Evolutionary conservation across 179 eudicot species (phyloP), one percentile per base, ranked within the genome.

Genomic region (Sideroxylon spinosum): DNA sequence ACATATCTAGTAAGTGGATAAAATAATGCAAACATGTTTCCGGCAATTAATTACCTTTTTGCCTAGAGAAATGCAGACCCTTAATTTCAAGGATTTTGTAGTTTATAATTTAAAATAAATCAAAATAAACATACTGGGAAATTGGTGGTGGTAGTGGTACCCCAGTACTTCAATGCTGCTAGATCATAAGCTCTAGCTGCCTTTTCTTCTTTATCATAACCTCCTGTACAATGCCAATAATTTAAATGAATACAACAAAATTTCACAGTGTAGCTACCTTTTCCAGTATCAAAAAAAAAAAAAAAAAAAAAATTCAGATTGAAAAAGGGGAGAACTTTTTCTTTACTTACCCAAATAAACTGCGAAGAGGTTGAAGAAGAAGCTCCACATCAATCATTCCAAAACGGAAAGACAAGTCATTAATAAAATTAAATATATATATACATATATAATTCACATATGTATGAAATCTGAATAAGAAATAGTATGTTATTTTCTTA

Each of bases 151-250:
- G 97, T 95, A 64, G 97, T 88, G 56, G 95, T 83, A 72, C 98
- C 97, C 98, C 98, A 95, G 77, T 95, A 95, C 78, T 95, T 95
- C 78, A 95, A 74, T 79, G 98, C 98, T 74, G 98, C 98, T 84
- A 93, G 90, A 90, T 95, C 98, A 86, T 95, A 95, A 71, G 98
- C 87, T 81, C 98, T 83, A 53, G 97, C 98, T 62, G 98, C 98
- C 78, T 95, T 95, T n/a, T 95, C 98, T 89, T 95, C 98, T 82
- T 90, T 95, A 83, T 95, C 98, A 87, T 93, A 95, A 49, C 98
- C 98, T 70, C 98, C 98, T 95, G 77, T 50, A 79, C 56, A 64
- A n/a, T 78, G 37, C 32, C 49, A 75, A 57, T 22, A 73, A 7
- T 60, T 22, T 25, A 20, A 25, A 71, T 60, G 28, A 60, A n/a